phyloP scores from a whole-genome alignment of 441 rosid genomes.

The Pelargonium australe region DNA sequence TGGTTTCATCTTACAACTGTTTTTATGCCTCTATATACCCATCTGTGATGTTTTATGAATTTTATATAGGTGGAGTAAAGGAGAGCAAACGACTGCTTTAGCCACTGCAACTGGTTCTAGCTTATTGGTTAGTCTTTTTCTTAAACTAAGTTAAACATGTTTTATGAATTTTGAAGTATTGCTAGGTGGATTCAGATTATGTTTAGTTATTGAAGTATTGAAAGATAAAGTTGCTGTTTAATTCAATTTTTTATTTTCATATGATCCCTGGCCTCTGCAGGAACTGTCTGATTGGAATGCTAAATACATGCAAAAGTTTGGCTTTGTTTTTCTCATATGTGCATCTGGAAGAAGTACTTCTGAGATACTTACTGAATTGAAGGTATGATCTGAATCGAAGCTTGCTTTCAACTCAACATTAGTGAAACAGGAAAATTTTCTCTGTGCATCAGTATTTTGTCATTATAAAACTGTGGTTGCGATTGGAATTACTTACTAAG shows the following conservation, averaged over 20 bases:
- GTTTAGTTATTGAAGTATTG: not conserved
- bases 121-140: slow-evolving; percentile 39
- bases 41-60: not conserved
- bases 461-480: no score
- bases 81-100: slow-evolving; percentile 75
- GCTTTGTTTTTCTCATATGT: slow-evolving; percentile 64
- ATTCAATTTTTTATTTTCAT: not conserved
- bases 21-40: not conserved
- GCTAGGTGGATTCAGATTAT: no score
- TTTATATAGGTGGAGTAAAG: slow-evolving; percentile 45
- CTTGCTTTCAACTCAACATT: not conserved
- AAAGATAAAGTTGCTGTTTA: not conserved
- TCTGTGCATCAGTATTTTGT: not conserved
- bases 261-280: slow-evolving; percentile 23
- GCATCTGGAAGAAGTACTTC: slow-evolving; percentile 68
- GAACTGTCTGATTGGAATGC: slow-evolving; percentile 71
- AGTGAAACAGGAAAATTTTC: not conserved
- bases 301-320: slow-evolving; percentile 50
- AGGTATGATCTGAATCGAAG: slow-evolving; percentile 35
- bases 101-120: slow-evolving; percentile 59
- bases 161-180: not conserved
- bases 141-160: slow-evolving; percentile 4
- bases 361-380: slow-evolving; percentile 68
- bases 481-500: no score
- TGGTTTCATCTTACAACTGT: no score